These are phyloP conservation scores for Selaginella tamariscina DNA, from an alignment of 75 land plant species.

Conservation along the genomic window DNA sequence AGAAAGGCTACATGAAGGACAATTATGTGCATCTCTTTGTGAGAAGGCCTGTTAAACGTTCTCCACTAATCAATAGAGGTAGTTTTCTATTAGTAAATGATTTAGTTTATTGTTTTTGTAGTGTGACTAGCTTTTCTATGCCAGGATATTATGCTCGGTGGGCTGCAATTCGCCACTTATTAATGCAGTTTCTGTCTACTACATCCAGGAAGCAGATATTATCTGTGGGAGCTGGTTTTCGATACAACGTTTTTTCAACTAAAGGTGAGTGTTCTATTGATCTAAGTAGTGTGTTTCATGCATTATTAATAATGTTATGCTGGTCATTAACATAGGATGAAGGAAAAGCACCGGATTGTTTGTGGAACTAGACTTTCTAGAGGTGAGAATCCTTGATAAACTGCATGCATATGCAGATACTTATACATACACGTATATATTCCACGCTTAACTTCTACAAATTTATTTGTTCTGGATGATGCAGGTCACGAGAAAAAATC, in stretches of 20 bases:
- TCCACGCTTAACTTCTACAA: too few relatives aligned
- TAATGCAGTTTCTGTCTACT: slow-evolving; percentile 50
- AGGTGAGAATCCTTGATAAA: slow-evolving; percentile 61
- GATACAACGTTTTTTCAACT: slow-evolving; percentile 86
- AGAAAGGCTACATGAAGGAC: slow-evolving; percentile 82
- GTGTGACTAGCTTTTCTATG: background rate
- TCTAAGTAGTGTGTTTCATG: background rate
- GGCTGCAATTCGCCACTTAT: slow-evolving; percentile 75
- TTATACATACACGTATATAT: too few relatives aligned
- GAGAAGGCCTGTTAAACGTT: slow-evolving; percentile 51
- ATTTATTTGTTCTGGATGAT: too few relatives aligned
- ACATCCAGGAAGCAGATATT: slow-evolving; percentile 60
- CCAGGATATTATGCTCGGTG: slow-evolving; percentile 93
- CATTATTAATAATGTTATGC: background rate
- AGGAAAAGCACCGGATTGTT: slow-evolving; percentile 65
- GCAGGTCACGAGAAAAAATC: too few relatives aligned
- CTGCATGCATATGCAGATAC: too few relatives aligned
- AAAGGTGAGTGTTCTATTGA: slow-evolving; percentile 26
- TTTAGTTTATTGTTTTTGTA: background rate
- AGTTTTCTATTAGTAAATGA: slow-evolving; percentile 10
- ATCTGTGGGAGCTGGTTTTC: slow-evolving; percentile 94
- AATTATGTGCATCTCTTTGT: slow-evolving; percentile 74
- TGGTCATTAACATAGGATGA: slow-evolving; percentile 49
- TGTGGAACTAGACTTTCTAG: slow-evolving; percentile 89
- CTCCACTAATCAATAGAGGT: slow-evolving; percentile 95